Percentiles rank a stretch among this genome's conserved stretches.
Conservation (phyloP, 2,329 filamentous ascomycete species). For the Diaporthe longicolla region DNA sequence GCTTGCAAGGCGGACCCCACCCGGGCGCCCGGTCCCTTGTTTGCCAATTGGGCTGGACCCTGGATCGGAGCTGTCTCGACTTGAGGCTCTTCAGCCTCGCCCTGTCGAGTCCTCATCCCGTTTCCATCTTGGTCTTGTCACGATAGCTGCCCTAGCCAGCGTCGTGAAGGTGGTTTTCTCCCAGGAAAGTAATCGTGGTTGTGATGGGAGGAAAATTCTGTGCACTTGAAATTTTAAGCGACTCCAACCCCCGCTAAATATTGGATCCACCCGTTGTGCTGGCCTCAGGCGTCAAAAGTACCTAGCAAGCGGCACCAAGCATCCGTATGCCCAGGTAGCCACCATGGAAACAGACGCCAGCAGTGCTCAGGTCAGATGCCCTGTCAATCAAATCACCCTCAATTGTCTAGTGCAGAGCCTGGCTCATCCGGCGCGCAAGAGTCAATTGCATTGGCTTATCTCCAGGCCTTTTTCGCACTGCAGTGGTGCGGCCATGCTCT, state of each 20-base stretch:
- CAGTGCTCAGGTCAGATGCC: not conserved
- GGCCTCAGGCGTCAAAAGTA: constrained; percentile 33
- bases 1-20: constrained; percentile 38
- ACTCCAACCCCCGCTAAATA: constrained; percentile 36
- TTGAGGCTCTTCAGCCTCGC: constrained; percentile 37
- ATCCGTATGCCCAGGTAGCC: not conserved
- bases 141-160: not conserved
- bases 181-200: constrained; percentile 5
- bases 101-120: constrained; percentile 14
- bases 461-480: not conserved
- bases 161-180: constrained; percentile 1
- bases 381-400: not conserved
- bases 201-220: constrained; percentile 37
- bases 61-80: constrained; percentile 7
- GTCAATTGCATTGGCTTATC: not conserved
- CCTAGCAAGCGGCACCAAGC: not conserved
- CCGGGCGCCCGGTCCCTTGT: constrained; percentile 29
- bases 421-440: not conserved
- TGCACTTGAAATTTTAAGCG: constrained; percentile 42
- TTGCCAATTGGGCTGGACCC: constrained; percentile 18
- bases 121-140: constrained; percentile 9
- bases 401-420: not conserved
- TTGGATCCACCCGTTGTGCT: constrained; percentile 4
- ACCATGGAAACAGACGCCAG: not conserved
- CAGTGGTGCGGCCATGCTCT: not conserved